Base-by-base conservation (phyloP, 2,329 filamentous ascomycete genomes). In the Lecanicillium sp. region DNA sequence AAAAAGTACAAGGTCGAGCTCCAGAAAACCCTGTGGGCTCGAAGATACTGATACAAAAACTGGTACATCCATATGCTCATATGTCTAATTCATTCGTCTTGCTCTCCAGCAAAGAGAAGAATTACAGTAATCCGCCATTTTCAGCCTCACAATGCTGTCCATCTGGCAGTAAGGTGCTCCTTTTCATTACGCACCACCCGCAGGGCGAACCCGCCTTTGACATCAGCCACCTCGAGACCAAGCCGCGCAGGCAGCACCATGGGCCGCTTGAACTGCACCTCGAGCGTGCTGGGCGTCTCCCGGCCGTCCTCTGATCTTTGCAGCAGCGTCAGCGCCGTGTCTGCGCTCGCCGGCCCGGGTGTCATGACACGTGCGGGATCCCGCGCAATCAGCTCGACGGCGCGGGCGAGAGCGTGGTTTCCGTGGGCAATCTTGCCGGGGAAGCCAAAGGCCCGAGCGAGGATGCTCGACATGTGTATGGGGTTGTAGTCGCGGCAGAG, bases 401-500 rank as follows among this genome's bases (percentile, higher is more conserved):
- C 36, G 2, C 49, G 39, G 14, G 49, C 49, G 14, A 51, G 49
- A 15, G 44, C 49, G 23, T 51, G 49, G 35, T 51, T 51, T 3
- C 49, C 49, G 35, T 51, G 49, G 20, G 49, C 49, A 21, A 48
- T 51, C 35, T 36, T 48, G 32, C 44, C 44, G 7, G 44, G 44
- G 29, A 51, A 48, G 30, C 49, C 49, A 44, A 51, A 51, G n/a
- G 35, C 17, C 5, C 44, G 38, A 14, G 49, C 49, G 14, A 51
- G 35, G 12, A 47, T 23, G 21, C 49, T 36, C 20, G 49, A 51
- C 39, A 51, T 51, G 44, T 51, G 49, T 12, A 51, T 51, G 12
- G 49, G 49, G 35, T 51, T 51, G 44, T 51, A 51, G 39, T 51
- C 49, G 8, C 38, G 32, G n/a, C 49, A 51, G 20, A 51, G 14